A percentile compares a stretch with the other conserved stretches of the same genome.
Conservation (phyloP, 1,284 basidiomycete genomes). For the Cutaneotrichosporon dermatis region DNA sequence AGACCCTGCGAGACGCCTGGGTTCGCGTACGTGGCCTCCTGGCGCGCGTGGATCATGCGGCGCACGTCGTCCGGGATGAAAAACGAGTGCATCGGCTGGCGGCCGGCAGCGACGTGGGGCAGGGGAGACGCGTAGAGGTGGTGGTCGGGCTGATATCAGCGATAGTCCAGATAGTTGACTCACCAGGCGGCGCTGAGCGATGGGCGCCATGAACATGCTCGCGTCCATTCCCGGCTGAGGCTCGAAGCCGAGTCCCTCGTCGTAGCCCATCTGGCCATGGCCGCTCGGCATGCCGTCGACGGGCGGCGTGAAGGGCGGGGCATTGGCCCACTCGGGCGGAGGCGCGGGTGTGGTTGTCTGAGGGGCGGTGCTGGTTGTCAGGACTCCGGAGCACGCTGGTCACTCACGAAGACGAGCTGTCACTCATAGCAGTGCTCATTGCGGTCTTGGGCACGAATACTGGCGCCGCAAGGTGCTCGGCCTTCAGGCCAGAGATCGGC, state of each 20-base stretch:
- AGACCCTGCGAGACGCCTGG: slow-evolving; percentile 51
- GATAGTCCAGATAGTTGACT: slow-evolving; percentile 26
- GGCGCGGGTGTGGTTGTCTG: slow-evolving; percentile 1
- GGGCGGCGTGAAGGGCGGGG: slow-evolving; percentile 12
- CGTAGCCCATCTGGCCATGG: slow-evolving; percentile 18
- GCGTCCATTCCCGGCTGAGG: slow-evolving; percentile 16
- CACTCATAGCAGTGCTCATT: slow-evolving; percentile 18
- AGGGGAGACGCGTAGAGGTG: slow-evolving; percentile 74
- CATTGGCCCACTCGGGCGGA: slow-evolving; percentile 15
- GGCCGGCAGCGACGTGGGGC: slow-evolving; percentile 54
- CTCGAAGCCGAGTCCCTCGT: slow-evolving; percentile 23
- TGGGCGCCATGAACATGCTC: slow-evolving; percentile 52
- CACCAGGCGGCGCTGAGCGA: slow-evolving; percentile 64
- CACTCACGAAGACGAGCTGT: slow-evolving; percentile 17
- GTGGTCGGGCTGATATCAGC: slow-evolving; percentile 68
- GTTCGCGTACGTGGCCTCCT: slow-evolving; percentile 63
- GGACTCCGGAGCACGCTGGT: background rate
- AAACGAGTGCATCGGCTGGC: slow-evolving; percentile 53
- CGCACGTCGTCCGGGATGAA: slow-evolving; percentile 71
- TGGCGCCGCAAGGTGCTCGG: slow-evolving; percentile 56
- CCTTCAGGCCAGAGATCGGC: slow-evolving; percentile 17
- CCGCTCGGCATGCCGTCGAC: background rate
- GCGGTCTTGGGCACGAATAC: slow-evolving; percentile 73
- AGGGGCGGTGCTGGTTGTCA: background rate
- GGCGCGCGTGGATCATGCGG: slow-evolving; percentile 72